phyloP scores from a whole-genome alignment of 2,329 filamentous ascomycete species.

The Fusarium sp. region DNA sequence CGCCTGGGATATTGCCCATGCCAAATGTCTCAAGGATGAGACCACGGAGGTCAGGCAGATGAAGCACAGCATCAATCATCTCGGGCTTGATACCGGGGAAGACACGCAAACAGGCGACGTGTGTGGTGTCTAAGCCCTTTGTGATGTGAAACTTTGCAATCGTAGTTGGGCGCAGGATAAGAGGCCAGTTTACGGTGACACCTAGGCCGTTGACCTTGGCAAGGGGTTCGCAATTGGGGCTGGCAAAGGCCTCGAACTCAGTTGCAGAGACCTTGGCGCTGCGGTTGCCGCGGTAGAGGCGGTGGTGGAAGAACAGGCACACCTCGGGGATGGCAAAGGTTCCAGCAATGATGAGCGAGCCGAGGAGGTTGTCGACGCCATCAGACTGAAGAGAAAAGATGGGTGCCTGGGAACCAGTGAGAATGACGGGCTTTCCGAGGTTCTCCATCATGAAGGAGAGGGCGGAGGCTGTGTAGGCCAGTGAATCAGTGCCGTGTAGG shows the following conservation, averaged over 20 bases:
- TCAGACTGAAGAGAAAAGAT: constrained; percentile 94
- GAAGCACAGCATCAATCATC: constrained; percentile 88
- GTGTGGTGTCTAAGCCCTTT: constrained; percentile 83
- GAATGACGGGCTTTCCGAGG: constrained; percentile 88
- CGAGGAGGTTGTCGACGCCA: constrained; percentile 89
- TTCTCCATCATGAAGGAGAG: constrained; percentile 94
- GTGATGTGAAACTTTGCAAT: constrained; percentile 82
- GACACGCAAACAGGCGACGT: constrained; percentile 89
- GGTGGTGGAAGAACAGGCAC: constrained; percentile 93
- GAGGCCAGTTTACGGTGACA: constrained; percentile 83
- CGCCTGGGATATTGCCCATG: constrained; percentile 90
- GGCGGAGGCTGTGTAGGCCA: constrained; percentile 90
- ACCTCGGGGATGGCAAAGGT: constrained; percentile 96
- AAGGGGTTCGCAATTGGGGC: constrained; percentile 86
- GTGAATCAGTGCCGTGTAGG: constrained; percentile 89
- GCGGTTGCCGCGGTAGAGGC: constrained; percentile 88
- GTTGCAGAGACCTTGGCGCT: constrained; percentile 90
- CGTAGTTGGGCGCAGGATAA: constrained; percentile 78
- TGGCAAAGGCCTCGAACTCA: constrained; percentile 87
- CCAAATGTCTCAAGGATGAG: constrained; percentile 93
- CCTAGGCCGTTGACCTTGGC: constrained; percentile 85
- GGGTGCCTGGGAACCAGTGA: constrained; percentile 85
- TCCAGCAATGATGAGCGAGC: constrained; percentile 88
- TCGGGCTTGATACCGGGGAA: constrained; percentile 95
- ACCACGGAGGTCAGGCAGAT: constrained; percentile 80